Evolutionary conservation across 177 flowering plant genomes (phyloP).

Genomic region (Vitis hybrid): DNA sequence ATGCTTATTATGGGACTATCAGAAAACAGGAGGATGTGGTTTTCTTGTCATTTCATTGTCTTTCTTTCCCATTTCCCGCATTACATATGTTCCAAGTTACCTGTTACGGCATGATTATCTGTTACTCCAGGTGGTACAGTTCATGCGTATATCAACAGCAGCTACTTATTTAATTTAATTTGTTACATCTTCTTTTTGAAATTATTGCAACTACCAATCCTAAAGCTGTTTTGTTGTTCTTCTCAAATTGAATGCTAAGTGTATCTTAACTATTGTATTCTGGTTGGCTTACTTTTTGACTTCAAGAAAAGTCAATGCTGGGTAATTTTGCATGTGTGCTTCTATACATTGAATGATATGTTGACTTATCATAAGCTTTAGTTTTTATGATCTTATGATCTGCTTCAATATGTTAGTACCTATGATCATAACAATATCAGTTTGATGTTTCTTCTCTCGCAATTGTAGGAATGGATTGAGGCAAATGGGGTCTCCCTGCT

Average conservation of each 20-base stretch:
- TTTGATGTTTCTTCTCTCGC: not conserved
- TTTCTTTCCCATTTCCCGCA: not conserved
- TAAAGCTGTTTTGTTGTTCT: not conserved
- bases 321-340: not conserved
- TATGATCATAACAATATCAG: not conserved
- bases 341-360: not conserved
- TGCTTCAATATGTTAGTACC: not conserved
- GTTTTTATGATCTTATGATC: not conserved
- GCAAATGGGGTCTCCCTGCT: slow-evolving; percentile 60
- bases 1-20: not conserved
- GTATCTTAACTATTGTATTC: too few relatives aligned
- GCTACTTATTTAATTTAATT: not conserved
- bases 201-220: not conserved
- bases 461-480: slow-evolving; percentile 73
- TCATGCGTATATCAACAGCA: not conserved
- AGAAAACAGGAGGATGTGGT: not conserved
- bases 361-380: not conserved
- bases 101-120: not conserved
- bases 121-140: not conserved
- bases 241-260: too few relatives aligned
- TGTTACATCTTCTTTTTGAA: not conserved
- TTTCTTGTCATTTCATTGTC: not conserved
- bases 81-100: not conserved
- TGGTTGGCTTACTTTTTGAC: not conserved
- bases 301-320: not conserved